These are phyloP conservation scores for Polychytrium aggregatum DNA, from an alignment of 192 early-diverging fungal species.

Conservation along the genomic window DNA sequence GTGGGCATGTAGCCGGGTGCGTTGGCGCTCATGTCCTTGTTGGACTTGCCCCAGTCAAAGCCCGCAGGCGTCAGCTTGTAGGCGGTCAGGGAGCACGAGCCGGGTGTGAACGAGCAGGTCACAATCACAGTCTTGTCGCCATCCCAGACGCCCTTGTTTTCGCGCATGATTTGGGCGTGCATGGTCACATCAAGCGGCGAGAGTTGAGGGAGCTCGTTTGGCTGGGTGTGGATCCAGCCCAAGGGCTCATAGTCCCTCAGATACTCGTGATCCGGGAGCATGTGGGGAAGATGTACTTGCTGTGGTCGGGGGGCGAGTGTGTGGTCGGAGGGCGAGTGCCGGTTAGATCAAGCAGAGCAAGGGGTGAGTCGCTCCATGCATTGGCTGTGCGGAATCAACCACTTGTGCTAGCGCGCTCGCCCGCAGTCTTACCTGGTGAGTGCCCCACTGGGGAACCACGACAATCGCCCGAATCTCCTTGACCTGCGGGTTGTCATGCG, in stretches of 20 bases:
- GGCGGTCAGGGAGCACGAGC: constrained; percentile 89
- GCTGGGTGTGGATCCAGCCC: constrained; percentile 97
- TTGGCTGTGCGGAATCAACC: not conserved
- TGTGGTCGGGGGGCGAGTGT: too few species aligned
- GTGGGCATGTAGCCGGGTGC: constrained; percentile 76
- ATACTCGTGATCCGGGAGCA: constrained; percentile 83
- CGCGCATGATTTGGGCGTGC: constrained; percentile 81
- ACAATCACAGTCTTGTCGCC: constrained; percentile 86
- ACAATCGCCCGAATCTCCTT: constrained; percentile 92
- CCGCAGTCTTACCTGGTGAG: constrained; percentile 43
- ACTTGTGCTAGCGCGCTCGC: too few species aligned
- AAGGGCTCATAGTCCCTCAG: constrained; percentile 88
- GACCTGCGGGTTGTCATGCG: constrained; percentile 78
- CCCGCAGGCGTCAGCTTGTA: constrained; percentile 94
- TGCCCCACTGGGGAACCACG: constrained; percentile 97
- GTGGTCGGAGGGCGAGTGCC: too few species aligned
- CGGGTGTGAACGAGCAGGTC: constrained; percentile 96
- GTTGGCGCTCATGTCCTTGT: constrained; percentile 74
- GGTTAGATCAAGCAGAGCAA: too few species aligned
- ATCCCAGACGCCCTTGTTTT: constrained; percentile 76
- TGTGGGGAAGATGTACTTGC: constrained; percentile 81
- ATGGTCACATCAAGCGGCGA: constrained; percentile 84
- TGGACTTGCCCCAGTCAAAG: constrained; percentile 93
- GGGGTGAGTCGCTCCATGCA: too few species aligned
- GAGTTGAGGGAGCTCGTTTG: constrained; percentile 79